Evolutionary conservation across 345 rosid species (phyloP).

Genomic region (Eucalyptus marginata): DNA sequence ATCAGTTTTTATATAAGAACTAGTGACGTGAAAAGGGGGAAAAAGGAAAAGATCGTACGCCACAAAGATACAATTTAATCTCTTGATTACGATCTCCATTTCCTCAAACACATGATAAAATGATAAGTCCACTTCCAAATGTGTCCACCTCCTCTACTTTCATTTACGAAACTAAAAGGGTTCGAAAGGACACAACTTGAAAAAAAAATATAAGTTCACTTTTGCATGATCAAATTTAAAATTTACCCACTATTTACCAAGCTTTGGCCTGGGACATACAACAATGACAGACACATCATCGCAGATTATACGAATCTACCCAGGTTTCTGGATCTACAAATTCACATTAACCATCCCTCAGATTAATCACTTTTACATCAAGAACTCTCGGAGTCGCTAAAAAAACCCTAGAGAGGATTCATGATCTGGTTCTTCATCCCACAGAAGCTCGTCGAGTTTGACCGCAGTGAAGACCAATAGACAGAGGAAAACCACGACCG

Average conservation of each 20-base stretch:
- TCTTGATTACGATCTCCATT: neutral
- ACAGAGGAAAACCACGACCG: constrained; percentile 6
- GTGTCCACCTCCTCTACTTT: neutral
- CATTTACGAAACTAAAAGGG: neutral
- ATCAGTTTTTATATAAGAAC: neutral
- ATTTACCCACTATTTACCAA: neutral
- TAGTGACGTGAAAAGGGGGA: neutral
- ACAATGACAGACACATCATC: neutral
- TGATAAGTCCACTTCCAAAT: neutral
- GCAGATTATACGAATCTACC: neutral
- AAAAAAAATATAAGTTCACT: neutral
- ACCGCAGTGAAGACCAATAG: constrained; percentile 2
- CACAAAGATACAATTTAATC: neutral
- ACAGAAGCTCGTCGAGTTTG: constrained; percentile 7
- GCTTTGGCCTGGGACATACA: neutral
- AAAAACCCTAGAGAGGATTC: neutral
- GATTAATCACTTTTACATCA: neutral
- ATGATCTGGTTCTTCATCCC: neutral
- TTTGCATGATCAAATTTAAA: neutral
- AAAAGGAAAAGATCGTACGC: neutral
- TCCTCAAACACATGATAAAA: neutral
- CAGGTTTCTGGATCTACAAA: neutral
- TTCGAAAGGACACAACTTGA: neutral
- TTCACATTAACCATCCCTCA: neutral
- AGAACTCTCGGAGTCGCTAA: neutral